phyloP scores from a whole-genome alignment of 306 rosid species.

The Potentilla sterilis region DNA sequence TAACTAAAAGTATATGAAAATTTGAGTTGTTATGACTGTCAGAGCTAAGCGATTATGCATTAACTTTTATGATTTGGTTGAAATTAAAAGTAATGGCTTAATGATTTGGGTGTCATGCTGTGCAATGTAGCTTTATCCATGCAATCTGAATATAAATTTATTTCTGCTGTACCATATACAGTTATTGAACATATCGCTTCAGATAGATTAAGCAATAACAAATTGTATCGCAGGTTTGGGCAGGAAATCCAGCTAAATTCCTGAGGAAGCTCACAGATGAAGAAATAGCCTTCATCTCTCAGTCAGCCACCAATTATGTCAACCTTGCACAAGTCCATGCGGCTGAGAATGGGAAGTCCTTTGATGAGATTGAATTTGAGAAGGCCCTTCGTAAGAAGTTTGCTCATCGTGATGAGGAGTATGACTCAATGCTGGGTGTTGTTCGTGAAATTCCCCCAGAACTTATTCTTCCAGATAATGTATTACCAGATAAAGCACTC shows the following conservation, averaged over 20 bases:
- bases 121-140: neutral
- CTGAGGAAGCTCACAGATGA: conserved; percentile 87
- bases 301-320: conserved; percentile 71
- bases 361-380: conserved; percentile 75
- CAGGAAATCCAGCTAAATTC: conserved; percentile 87
- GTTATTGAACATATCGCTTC: neutral
- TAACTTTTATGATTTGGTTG: neutral
- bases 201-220: conserved; percentile 7
- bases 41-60: neutral
- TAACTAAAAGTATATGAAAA: neutral
- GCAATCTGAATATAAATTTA: neutral
- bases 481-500: conserved; percentile 61
- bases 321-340: conserved; percentile 90
- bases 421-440: conserved; percentile 59
- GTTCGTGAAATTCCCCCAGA: conserved; percentile 65
- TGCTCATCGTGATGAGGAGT: conserved; percentile 62
- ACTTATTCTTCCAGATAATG: conserved; percentile 56
- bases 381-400: conserved; percentile 76
- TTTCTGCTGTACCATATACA: neutral
- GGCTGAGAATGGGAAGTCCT: conserved; percentile 72
- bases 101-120: neutral
- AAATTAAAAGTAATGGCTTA: no score
- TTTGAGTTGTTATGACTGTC: neutral
- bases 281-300: conserved; percentile 74
- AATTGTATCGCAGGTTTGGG: conserved; percentile 66